A percentile compares a stretch with the other conserved stretches of the same genome.
These are phyloP conservation scores for Macrolepiota dolichaula DNA, from an alignment of 768 basidiomycete species.

Conservation along the genomic window DNA sequence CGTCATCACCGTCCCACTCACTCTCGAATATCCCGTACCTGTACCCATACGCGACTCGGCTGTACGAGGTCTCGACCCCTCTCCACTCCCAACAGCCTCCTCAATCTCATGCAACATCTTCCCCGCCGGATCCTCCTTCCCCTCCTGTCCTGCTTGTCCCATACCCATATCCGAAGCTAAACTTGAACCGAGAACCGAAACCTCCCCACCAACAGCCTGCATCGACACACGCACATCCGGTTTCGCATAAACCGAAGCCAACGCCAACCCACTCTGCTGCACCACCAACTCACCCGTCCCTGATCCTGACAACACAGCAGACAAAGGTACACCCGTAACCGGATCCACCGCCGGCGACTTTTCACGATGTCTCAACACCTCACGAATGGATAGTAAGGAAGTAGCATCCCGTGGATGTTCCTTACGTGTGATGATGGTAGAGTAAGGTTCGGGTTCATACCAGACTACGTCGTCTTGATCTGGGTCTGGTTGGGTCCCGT, in stretches of 20 bases:
- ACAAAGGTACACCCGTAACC: neutral
- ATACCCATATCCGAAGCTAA: too few species aligned
- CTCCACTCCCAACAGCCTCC: constrained; percentile 28
- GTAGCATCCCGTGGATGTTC: constrained; percentile 61
- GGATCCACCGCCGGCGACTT: constrained; percentile 30
- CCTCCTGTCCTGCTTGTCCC: neutral
- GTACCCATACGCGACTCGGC: neutral
- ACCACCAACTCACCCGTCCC: constrained; percentile 9
- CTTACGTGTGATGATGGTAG: constrained; percentile 58
- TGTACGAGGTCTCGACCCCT: constrained; percentile 17
- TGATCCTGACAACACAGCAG: neutral
- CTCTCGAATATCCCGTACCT: neutral
- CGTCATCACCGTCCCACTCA: neutral
- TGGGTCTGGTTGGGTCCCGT: constrained; percentile 45
- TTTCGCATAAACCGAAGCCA: constrained; percentile 50
- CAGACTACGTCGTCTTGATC: constrained; percentile 55
- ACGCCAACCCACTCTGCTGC: constrained; percentile 26
- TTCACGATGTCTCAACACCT: constrained; percentile 48
- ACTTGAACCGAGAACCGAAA: constrained; percentile 22
- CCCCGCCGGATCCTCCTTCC: constrained; percentile 23
- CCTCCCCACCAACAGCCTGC: constrained; percentile 47
- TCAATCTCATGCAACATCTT: constrained; percentile 35
- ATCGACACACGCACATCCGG: constrained; percentile 54
- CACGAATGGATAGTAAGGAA: constrained; percentile 53
- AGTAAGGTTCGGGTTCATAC: constrained; percentile 60